Percentiles rank a stretch among this genome's conserved stretches.
phyloP scores from a whole-genome alignment of 805 yeast genomes.

The Candida sphagnicola region DNA sequence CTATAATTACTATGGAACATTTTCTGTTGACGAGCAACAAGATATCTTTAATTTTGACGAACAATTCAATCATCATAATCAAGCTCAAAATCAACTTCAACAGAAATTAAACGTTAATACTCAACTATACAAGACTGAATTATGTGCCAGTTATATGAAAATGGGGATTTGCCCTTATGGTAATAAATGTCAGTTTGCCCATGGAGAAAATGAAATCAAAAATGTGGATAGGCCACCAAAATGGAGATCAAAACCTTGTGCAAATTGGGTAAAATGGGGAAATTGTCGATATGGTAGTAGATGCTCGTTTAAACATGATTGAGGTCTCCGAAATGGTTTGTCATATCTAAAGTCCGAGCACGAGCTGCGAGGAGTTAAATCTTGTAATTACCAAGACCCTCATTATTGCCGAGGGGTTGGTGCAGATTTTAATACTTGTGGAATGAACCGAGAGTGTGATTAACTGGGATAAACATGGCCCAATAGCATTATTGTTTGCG shows the following conservation, averaged over 20 bases:
- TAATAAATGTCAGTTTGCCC: conserved; percentile 91
- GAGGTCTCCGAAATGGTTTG: too few species aligned
- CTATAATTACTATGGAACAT: conserved; percentile 4
- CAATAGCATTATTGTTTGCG: background rate
- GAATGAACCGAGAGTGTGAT: too few species aligned
- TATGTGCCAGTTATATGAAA: conserved; percentile 74
- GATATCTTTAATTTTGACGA: conserved; percentile 12
- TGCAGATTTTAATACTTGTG: too few species aligned
- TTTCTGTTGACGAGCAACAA: conserved; percentile 3
- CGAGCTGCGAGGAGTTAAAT: too few species aligned
- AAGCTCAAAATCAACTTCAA: conserved; percentile 8
- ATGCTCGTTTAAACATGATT: conserved; percentile 85
- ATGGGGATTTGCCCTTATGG: conserved; percentile 80
- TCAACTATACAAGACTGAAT: conserved; percentile 82
- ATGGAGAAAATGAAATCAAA: conserved; percentile 76
- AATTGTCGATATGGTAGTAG: conserved; percentile 85
- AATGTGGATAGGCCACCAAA: conserved; percentile 69
- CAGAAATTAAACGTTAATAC: conserved; percentile 41
- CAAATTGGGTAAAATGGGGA: conserved; percentile 80
- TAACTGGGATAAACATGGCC: background rate
- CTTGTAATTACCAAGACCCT: too few species aligned
- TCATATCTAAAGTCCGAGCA: too few species aligned
- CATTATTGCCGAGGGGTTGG: too few species aligned
- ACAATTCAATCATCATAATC: conserved; percentile 10
- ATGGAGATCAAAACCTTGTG: conserved; percentile 89